Conservation (phyloP, 768 basidiomycete species). For the Lanmaoa rubissima region DNA sequence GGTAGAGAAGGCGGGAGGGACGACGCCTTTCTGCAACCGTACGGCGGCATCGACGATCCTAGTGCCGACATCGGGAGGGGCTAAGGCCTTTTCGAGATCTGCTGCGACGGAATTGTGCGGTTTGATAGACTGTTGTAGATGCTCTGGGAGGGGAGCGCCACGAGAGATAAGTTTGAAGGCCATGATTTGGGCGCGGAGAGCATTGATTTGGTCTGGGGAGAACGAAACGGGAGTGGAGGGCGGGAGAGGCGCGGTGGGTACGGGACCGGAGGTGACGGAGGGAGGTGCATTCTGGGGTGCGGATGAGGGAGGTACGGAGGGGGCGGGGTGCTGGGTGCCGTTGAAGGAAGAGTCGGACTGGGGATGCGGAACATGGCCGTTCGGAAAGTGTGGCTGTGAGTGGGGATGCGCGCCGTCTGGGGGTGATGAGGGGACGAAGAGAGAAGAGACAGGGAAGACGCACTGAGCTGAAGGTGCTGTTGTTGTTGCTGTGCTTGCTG, state of each 20-base stretch:
- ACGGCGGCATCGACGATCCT: conserved; percentile 74
- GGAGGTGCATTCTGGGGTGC: conserved; percentile 31
- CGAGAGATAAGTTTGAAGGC: conserved; percentile 74
- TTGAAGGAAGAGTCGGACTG: conserved; percentile 22
- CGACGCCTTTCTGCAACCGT: conserved; percentile 61
- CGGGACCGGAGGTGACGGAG: conserved; percentile 49
- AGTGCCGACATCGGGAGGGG: conserved; percentile 56
- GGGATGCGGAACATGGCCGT: conserved; percentile 46
- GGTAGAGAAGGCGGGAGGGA: conserved; percentile 21
- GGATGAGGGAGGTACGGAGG: conserved; percentile 30
- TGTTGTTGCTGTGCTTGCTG: conserved; percentile 29
- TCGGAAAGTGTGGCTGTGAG: conserved; percentile 36
- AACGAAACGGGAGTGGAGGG: conserved; percentile 78
- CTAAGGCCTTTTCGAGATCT: conserved; percentile 64
- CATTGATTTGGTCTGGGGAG: conserved; percentile 68
- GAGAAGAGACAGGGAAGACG: conserved; percentile 7
- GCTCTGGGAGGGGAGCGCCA: conserved; percentile 64
- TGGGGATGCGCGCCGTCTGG: conserved; percentile 27
- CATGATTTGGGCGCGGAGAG: conserved; percentile 78
- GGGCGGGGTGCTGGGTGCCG: conserved; percentile 13
- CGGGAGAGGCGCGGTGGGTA: conserved; percentile 49
- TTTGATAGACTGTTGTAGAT: conserved; percentile 67
- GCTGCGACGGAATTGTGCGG: conserved; percentile 58
- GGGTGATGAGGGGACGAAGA: conserved; percentile 23
- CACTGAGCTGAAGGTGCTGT: conserved; percentile 34